These are phyloP conservation scores for Halophytophthora batemanensis DNA, from an alignment of 352 stramenopile genomes.

Conservation along the genomic window DNA sequence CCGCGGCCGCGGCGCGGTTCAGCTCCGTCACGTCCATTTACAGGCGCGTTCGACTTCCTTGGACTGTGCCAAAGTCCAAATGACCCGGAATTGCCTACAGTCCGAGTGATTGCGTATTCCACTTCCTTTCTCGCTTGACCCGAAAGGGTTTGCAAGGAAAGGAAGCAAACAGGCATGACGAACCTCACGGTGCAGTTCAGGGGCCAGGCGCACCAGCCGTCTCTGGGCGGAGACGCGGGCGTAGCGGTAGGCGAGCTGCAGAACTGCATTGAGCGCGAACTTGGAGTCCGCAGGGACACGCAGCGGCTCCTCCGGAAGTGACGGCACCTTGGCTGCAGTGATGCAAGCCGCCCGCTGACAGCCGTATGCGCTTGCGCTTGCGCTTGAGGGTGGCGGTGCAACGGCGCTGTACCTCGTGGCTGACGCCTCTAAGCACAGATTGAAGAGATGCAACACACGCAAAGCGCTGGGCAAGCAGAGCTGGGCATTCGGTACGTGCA, in stretches of 20 bases:
- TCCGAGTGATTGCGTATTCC: no score
- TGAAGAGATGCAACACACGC: conserved; percentile 44
- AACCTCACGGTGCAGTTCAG: conserved; percentile 48
- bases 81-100: no score
- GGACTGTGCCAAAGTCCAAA: no score
- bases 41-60: background rate
- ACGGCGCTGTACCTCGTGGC: conserved; percentile 39
- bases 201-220: conserved; percentile 26
- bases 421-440: conserved; percentile 48
- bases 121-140: conserved; percentile 29
- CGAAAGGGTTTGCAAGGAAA: background rate
- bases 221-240: conserved; percentile 13
- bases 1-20: conserved; percentile 35
- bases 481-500: conserved; percentile 39
- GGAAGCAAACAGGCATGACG: conserved; percentile 21
- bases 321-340: conserved; percentile 37
- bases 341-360: conserved; percentile 8
- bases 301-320: conserved; percentile 63
- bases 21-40: conserved; percentile 32
- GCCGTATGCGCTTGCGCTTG: conserved; percentile 32
- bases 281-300: conserved; percentile 31
- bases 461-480: conserved; percentile 36
- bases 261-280: conserved; percentile 21
- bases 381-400: conserved; percentile 6
- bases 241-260: conserved; percentile 42